Evolutionary conservation across 192 early-diverging fungal genomes (phyloP).

Genomic region (Jimgerdemannia lactiflua): DNA sequence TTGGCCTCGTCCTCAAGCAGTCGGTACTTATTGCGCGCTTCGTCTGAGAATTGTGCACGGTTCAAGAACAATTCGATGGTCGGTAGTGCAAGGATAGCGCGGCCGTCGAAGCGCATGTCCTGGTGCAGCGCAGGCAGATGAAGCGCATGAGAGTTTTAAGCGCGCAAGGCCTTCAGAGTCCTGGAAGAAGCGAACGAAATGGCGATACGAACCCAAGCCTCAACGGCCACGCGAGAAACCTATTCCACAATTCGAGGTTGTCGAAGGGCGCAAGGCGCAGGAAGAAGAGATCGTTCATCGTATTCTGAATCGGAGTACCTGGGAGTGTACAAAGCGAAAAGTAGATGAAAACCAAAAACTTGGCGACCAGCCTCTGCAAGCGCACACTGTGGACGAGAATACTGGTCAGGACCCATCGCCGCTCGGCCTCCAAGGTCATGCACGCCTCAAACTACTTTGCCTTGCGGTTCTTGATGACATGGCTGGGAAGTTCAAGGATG

Average conservation of each 20-base stretch:
- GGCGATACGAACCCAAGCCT: not conserved
- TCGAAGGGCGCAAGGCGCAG: conserved; percentile 58
- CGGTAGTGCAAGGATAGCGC: conserved; percentile 59
- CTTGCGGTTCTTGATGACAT: conserved; percentile 81
- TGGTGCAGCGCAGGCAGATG: no score
- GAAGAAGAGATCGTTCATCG: conserved; percentile 88
- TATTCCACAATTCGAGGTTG: conserved; percentile 10
- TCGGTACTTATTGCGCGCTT: not conserved
- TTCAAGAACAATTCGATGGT: conserved; percentile 1
- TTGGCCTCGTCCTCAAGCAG: no score
- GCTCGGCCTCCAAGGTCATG: conserved; percentile 59
- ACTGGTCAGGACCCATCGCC: conserved; percentile 90
- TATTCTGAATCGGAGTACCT: conserved; percentile 16
- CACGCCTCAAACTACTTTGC: conserved; percentile 75
- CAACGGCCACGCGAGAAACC: not conserved
- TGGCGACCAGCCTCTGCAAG: no score
- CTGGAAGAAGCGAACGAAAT: not conserved
- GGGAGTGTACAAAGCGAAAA: no score
- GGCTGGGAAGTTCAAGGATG: conserved; percentile 31
- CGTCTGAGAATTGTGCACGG: not conserved
- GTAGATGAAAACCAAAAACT: no score
- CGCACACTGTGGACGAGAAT: conserved; percentile 18
- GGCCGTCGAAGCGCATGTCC: conserved; percentile 48
- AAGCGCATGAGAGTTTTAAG: conserved; percentile 12
- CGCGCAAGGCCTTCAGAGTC: not conserved